Conservation (phyloP, 2,329 filamentous ascomycete species). For the Herpomyces periplanetae region DNA sequence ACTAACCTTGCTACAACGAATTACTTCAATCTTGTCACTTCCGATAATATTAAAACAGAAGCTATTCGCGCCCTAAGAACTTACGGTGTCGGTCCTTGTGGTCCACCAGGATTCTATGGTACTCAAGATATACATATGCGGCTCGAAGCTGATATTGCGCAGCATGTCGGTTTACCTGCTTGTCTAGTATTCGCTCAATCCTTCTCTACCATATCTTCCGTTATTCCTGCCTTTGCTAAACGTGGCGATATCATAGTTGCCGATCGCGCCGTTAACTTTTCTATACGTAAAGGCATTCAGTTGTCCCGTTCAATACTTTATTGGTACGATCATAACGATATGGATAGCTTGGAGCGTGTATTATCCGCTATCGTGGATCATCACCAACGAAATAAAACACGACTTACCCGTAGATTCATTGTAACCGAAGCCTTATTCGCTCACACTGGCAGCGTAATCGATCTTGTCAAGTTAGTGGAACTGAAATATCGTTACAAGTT, state of each 20-base stretch:
- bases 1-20: constrained; percentile 82
- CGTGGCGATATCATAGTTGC: constrained; percentile 86
- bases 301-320: constrained; percentile 58
- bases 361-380: constrained; percentile 45
- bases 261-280: constrained; percentile 66
- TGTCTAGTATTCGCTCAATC: constrained; percentile 88
- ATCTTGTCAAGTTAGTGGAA: constrained; percentile 59
- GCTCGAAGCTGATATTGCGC: constrained; percentile 66
- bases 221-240: constrained; percentile 89
- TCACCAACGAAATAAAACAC: constrained; percentile 63
- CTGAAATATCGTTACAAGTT: constrained; percentile 92
- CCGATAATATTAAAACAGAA: constrained; percentile 72
- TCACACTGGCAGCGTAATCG: constrained; percentile 40
- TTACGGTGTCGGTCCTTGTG: constrained; percentile 84
- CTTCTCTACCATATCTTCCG: constrained; percentile 82
- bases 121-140: constrained; percentile 96
- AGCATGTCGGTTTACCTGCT: constrained; percentile 46
- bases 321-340: constrained; percentile 87
- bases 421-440: constrained; percentile 87
- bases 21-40: constrained; percentile 83
- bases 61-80: constrained; percentile 70
- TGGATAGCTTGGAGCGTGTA: constrained; percentile 59
- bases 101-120: constrained; percentile 86
- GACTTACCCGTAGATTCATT: constrained; percentile 64
- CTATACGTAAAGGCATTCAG: constrained; percentile 73